Evolutionary conservation across 208 protist genomes (phyloP).

Genomic region (Angomonas deanei): DNA sequence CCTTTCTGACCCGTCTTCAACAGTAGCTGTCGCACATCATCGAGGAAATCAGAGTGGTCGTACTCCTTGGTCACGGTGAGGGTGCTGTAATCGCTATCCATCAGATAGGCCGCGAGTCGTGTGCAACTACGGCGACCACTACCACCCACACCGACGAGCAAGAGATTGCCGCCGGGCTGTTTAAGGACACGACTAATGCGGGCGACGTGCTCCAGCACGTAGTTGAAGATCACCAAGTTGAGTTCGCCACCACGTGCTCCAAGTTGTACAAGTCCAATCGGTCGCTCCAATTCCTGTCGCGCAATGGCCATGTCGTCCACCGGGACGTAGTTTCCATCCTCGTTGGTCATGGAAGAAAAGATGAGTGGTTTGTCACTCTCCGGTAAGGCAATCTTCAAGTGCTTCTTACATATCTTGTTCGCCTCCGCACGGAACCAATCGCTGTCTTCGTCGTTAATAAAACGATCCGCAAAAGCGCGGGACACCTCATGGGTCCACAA

Average conservation of each 20-base stretch:
- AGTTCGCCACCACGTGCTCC: constrained; percentile 69
- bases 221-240: constrained; percentile 95
- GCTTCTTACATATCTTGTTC: constrained; percentile 57
- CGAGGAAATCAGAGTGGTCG: constrained; percentile 91
- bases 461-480: constrained; percentile 94
- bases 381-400: constrained; percentile 64
- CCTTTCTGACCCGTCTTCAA: constrained; percentile 88
- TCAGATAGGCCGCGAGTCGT: constrained; percentile 89
- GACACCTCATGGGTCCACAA: constrained; percentile 95
- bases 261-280: constrained; percentile 89
- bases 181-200: constrained; percentile 94
- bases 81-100: constrained; percentile 91
- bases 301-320: constrained; percentile 71
- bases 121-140: constrained; percentile 94
- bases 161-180: constrained; percentile 93
- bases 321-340: constrained; percentile 87
- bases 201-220: constrained; percentile 95
- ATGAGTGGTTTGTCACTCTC: constrained; percentile 28
- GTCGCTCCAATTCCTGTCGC: constrained; percentile 72
- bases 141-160: constrained; percentile 96
- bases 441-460: constrained; percentile 90
- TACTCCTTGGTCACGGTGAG: constrained; percentile 95
- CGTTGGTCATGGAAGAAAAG: constrained; percentile 81
- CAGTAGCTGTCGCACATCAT: constrained; percentile 94
- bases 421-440: constrained; percentile 84